Base-by-base conservation (phyloP, 2,329 filamentous ascomycete genomes). In the Coniochaeta sp. region DNA sequence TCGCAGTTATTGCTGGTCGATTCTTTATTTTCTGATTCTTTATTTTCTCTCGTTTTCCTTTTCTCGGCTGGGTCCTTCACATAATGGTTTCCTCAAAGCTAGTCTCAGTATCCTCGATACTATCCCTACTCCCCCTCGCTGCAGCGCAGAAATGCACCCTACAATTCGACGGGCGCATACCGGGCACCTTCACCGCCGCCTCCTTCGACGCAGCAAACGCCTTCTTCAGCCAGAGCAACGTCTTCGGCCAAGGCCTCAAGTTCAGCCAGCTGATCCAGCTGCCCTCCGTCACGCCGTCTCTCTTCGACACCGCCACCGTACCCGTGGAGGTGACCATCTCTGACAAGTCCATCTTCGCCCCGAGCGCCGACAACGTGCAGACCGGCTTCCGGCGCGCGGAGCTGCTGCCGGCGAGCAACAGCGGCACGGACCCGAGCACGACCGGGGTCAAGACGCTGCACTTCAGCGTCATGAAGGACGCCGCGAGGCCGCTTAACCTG, bases 371-470 rank as follows among this genome's bases (percentile, higher is more conserved):
- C 66, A 78, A 80, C 65, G 69, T 77, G 57, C 85, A 88, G 70
- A 72, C 72, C 2, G 85, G 85, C 22, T 87, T 88, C 74, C 79
- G 85, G 44, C 82, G 85, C 63, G 81, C 81, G 1, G 84, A 85
- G 62, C 76, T 86, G 58, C 77, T 84, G 59, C 75, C 79, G 12
- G 70, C 75, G 64, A 73, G 78, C 73, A 79, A 81, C 73, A 73
- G 71, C 19, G 75, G 81, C 59, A 77, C 78, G 50, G 83, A 84
- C 58, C 64, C 72, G n/a, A 81, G 79, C 24, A 81, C 78, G 40
- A 69, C 70, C 28, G 83, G 83, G 31, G 71, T 85, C 61, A 86
- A 85, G 73, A 86, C 83, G 1, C 76, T 87, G 58, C 85, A 88
- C 71, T 87, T 83, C 71, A 83, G 79, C 65, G 67, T 88, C 34